phyloP scores from a whole-genome alignment of 2,329 filamentous ascomycete genomes.

The Mollisiaceae sp. region DNA sequence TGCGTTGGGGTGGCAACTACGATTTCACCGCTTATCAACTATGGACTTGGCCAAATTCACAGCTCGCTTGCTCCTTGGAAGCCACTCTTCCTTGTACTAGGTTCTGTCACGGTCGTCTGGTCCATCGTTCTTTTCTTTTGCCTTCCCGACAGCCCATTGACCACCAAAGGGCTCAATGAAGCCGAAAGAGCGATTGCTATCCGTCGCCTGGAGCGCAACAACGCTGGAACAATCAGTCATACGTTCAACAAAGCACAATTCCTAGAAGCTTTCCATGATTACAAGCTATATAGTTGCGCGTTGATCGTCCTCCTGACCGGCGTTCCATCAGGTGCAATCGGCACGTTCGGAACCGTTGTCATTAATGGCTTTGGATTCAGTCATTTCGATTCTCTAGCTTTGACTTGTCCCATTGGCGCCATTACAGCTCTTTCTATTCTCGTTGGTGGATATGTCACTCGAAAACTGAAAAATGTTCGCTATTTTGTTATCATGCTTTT shows the following conservation, averaged over 20 bases:
- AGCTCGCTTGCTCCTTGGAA: conserved; percentile 42
- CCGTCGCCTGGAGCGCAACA: conserved; percentile 32
- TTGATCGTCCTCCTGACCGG: conserved; percentile 41
- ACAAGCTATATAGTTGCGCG: conserved; percentile 42
- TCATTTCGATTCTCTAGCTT: conserved; percentile 42
- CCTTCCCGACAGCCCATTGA: conserved; percentile 42
- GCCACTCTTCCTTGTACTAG: conserved; percentile 45
- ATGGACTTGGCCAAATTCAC: conserved; percentile 43
- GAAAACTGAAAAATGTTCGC: not conserved
- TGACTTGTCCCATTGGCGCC: conserved; percentile 44
- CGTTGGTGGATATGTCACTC: conserved; percentile 40
- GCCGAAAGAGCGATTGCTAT: conserved; percentile 33
- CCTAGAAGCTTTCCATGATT: conserved; percentile 39
- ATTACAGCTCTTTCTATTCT: conserved; percentile 43
- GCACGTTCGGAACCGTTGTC: conserved; percentile 43
- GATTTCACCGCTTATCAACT: conserved; percentile 44
- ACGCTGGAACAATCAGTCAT: conserved; percentile 53
- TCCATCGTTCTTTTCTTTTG: conserved; percentile 37
- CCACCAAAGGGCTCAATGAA: conserved; percentile 42
- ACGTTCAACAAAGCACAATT: conserved; percentile 41
- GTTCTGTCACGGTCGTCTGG: conserved; percentile 38
- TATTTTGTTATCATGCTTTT: conserved; percentile 26
- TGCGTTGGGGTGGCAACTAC: conserved; percentile 44
- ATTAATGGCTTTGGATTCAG: conserved; percentile 45
- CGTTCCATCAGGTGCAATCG: conserved; percentile 42